phyloP scores from a whole-genome alignment of 768 basidiomycete genomes.

The Russula sp. region DNA sequence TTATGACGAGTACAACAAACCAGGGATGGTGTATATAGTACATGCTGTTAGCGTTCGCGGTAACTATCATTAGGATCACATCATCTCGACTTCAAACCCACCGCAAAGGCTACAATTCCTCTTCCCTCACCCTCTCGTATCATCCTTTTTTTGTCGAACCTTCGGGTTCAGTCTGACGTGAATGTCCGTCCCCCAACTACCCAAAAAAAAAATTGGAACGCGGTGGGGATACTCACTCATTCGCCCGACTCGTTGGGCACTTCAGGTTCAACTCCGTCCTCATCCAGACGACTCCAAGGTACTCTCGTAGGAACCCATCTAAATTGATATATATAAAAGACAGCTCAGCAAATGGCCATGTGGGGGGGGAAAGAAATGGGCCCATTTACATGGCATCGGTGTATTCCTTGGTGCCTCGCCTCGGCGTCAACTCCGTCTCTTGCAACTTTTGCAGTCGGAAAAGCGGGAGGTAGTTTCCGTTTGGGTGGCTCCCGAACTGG shows the following conservation, averaged over 20 bases:
- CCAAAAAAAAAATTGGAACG: no score
- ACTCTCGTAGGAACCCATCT: slow-evolving; percentile 5
- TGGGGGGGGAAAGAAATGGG: not conserved
- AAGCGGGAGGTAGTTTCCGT: slow-evolving; percentile 6
- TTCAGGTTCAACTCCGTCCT: slow-evolving; percentile 3
- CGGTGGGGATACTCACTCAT: not conserved
- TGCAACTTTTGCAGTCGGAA: slow-evolving; percentile 2
- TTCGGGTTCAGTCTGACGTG: no score
- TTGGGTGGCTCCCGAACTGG: slow-evolving; percentile 13
- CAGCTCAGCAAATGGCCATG: not conserved
- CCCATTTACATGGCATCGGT: slow-evolving; percentile 6
- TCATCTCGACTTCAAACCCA: no score
- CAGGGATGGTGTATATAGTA: no score
- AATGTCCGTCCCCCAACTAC: no score
- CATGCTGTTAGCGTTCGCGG: no score
- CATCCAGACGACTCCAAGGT: slow-evolving; percentile 9
- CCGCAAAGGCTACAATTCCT: no score
- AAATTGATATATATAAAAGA: not conserved
- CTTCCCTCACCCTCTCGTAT: no score
- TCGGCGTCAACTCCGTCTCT: not conserved
- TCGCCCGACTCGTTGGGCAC: not conserved
- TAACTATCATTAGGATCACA: no score
- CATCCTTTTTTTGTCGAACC: no score
- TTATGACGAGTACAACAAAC: no score
- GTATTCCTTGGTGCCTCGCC: slow-evolving; percentile 7